Evolutionary conservation across 495 filamentous ascomycete genomes (phyloP), one percentile per base, ranked within the genome.

Genomic region (Lepraria neglecta): DNA sequence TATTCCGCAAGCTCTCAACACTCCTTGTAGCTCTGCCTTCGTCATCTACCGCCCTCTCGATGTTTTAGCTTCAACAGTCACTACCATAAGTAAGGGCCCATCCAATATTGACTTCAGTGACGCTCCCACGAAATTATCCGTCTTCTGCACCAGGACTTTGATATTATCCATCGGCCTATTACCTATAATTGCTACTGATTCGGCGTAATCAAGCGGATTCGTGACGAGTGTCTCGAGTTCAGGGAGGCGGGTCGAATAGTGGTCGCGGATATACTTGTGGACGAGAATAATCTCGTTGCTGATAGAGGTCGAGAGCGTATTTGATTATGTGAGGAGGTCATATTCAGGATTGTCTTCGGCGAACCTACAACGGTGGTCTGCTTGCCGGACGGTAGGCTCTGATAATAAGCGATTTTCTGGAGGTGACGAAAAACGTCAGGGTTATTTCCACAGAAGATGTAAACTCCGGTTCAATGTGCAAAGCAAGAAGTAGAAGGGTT

Each of bases 221-320:
- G 85, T 88, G 67, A 98, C 85, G 44, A 98, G 82, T n/a, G 88
- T 91, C 74, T 97, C 94, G n/a, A 98, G 82, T 74, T 96, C 92
- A 6, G 92, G 92, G 66, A 97, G 97, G 64, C 94, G 84, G 45
- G 87, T 80, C 17, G 91, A 95, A 74, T 97, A 98, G 74, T 97
- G 90, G 67, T 98, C 94, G 66, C 92, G 82, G 61, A 97, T 87
- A 69, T 87, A 90, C 78, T 97, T 97, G 77, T 97, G 95, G 59
- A 97, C 88, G 14, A 92, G 85, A 10, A 87, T 88, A 52, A 97
- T 88, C 72, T 97, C 91, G 68, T 88, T 88, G 61, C 92, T 90
- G 56, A 96, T 97, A 56, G 84, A 85, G 15, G 92, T 90, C 19
- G 95, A 92, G 40, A 95, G 79, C 15, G 84, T 87, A 70, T 94